phyloP scores from a whole-genome alignment of 148 eudicot species.

The Fagopyrum esculentum region DNA sequence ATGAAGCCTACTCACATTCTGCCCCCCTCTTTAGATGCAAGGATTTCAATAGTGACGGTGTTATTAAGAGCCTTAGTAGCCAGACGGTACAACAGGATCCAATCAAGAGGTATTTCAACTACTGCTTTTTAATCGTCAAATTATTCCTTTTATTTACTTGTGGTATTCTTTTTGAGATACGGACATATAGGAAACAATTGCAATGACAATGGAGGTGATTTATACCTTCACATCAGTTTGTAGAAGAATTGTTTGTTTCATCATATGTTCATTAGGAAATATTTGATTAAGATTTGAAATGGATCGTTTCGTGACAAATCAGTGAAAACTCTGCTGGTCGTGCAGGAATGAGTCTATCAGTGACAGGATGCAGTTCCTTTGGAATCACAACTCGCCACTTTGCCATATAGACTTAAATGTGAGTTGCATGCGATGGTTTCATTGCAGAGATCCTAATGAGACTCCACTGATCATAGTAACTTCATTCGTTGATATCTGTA shows the following conservation, averaged over 20 bases:
- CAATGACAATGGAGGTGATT: background rate
- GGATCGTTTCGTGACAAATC: background rate
- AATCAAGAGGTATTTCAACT: constrained; percentile 43
- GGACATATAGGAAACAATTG: background rate
- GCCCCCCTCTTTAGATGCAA: constrained; percentile 28
- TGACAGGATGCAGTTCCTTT: constrained; percentile 52
- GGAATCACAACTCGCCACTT: constrained; percentile 59
- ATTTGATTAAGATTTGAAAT: background rate
- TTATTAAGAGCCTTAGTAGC: constrained; percentile 27
- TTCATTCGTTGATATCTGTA: background rate
- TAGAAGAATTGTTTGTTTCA: background rate
- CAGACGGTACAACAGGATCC: constrained; percentile 32
- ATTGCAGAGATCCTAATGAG: background rate
- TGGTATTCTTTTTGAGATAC: background rate
- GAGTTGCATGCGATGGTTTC: constrained; percentile 21
- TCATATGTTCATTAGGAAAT: background rate
- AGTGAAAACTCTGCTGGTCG: constrained; percentile 10
- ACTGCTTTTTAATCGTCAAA: background rate
- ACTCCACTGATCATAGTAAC: background rate
- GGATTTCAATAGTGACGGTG: constrained; percentile 22
- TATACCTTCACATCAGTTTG: background rate
- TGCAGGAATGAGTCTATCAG: constrained; percentile 61
- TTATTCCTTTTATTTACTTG: background rate
- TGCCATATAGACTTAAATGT: constrained; percentile 58
- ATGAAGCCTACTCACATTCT: constrained; percentile 44